phyloP scores from a whole-genome alignment of 2,329 filamentous ascomycete species.

The Fusarium sp. region DNA sequence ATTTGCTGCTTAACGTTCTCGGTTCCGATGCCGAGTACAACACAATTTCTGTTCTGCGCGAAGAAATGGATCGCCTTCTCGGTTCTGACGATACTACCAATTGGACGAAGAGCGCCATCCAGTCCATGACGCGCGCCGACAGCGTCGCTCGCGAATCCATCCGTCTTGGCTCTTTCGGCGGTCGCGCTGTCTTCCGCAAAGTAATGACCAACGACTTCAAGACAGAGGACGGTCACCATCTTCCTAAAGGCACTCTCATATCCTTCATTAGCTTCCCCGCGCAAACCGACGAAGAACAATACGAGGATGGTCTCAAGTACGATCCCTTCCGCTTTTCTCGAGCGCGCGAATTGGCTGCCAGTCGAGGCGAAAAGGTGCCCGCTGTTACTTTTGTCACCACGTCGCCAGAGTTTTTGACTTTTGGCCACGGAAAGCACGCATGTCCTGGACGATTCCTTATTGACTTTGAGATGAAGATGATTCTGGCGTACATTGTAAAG shows the following conservation, averaged over 20 bases:
- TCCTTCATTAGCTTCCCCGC: slow-evolving; percentile 51
- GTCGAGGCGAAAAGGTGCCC: slow-evolving; percentile 22
- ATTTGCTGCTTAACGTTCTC: slow-evolving; percentile 55
- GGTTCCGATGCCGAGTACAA: slow-evolving; percentile 53
- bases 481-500: slow-evolving; percentile 39
- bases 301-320: slow-evolving; percentile 54
- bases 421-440: slow-evolving; percentile 53
- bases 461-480: slow-evolving; percentile 52
- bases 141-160: slow-evolving; percentile 59
- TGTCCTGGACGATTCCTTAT: slow-evolving; percentile 50
- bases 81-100: slow-evolving; percentile 32
- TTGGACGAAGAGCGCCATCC: slow-evolving; percentile 57
- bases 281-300: slow-evolving; percentile 49
- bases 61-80: slow-evolving; percentile 53
- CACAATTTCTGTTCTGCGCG: slow-evolving; percentile 54
- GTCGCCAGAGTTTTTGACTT: slow-evolving; percentile 49
- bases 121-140: slow-evolving; percentile 55
- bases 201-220: slow-evolving; percentile 47
- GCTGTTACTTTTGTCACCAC: slow-evolving; percentile 34
- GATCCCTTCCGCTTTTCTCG: slow-evolving; percentile 59
- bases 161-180: slow-evolving; percentile 51
- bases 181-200: slow-evolving; percentile 48
- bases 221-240: slow-evolving; percentile 50
- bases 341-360: slow-evolving; percentile 47
- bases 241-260: slow-evolving; percentile 51